Percentiles rank a stretch among this genome's conserved stretches.
phyloP scores from a whole-genome alignment of 208 protist genomes.

The Trypanosoma brucei region DNA sequence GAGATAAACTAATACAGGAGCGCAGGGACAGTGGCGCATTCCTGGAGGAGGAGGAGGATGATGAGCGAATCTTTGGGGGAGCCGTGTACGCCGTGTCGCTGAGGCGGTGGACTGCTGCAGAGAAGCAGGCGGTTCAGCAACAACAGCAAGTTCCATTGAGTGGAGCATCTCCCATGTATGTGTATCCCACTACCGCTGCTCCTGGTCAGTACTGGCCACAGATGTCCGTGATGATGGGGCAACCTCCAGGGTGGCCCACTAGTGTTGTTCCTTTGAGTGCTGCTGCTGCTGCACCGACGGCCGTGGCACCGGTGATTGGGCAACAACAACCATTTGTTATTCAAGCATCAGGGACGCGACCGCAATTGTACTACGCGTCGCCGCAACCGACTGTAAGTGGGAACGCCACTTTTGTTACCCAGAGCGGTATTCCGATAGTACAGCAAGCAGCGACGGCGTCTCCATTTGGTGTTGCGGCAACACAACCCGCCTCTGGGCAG shows the following conservation, averaged over 20 bases:
- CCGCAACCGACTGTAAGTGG: conserved; percentile 2
- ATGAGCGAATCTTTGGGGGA: conserved; percentile 57
- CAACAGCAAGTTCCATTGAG: conserved; percentile 8
- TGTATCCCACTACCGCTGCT: conserved; percentile 2
- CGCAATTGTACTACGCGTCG: conserved; percentile 13
- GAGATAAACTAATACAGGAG: conserved; percentile 73
- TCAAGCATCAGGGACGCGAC: background rate
- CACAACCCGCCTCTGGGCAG: conserved; percentile 5
- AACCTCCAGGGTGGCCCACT: conserved; percentile 9
- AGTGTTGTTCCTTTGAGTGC: conserved; percentile 12
- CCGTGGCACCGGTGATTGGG: conserved; percentile 1
- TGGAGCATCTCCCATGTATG: background rate
- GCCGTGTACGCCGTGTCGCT: conserved; percentile 33
- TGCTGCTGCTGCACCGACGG: background rate
- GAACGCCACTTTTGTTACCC: conserved; percentile 1
- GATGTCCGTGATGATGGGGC: conserved; percentile 20
- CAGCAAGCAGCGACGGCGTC: background rate
- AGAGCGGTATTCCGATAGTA: conserved; percentile 8
- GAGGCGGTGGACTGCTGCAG: conserved; percentile 41
- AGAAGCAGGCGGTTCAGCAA: conserved; percentile 2
- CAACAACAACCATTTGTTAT: conserved; percentile 12
- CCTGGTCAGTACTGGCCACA: conserved; percentile 16
- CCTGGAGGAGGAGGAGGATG: conserved; percentile 73
- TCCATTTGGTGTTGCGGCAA: conserved; percentile 3
- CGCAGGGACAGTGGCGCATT: conserved; percentile 52